phyloP scores from a whole-genome alignment of 164 flowering plant species.

The Litsea cubeba region DNA sequence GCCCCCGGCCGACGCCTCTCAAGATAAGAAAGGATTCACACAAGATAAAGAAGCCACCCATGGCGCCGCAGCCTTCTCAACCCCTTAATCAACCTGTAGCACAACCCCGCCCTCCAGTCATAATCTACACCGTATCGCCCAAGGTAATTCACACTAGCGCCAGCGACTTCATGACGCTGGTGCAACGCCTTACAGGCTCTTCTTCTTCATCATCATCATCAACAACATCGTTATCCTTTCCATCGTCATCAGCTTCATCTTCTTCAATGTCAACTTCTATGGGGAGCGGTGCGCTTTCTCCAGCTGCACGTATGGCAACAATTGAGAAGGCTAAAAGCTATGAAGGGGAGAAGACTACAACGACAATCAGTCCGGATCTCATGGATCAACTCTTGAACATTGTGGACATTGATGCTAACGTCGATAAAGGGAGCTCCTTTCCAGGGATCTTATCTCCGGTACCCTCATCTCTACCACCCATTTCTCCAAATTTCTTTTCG shows the following conservation, averaged over 20 bases:
- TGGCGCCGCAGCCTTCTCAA: conserved; percentile 33
- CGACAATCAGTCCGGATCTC: neutral
- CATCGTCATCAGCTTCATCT: conserved; percentile 17
- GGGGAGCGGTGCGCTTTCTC: conserved; percentile 32
- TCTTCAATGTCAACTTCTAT: conserved; percentile 17
- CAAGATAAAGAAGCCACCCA: conserved; percentile 72
- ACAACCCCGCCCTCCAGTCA: conserved; percentile 43
- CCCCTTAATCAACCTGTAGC: conserved; percentile 13
- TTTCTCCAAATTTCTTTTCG: conserved; percentile 55
- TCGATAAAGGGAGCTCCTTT: conserved; percentile 20
- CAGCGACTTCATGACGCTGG: conserved; percentile 39
- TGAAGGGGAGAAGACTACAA: conserved; percentile 16
- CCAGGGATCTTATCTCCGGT: conserved; percentile 80
- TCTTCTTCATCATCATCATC: conserved; percentile 10
- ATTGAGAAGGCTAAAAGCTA: conserved; percentile 32
- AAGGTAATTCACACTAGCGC: conserved; percentile 42
- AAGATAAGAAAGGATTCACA: conserved; percentile 53
- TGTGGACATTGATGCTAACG: neutral
- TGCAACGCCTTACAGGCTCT: conserved; percentile 39
- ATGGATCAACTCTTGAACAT: conserved; percentile 18
- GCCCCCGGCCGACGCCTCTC: conserved; percentile 72
- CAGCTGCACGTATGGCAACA: conserved; percentile 50
- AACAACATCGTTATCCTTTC: neutral
- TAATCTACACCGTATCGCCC: conserved; percentile 55
- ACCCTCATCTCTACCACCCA: conserved; percentile 55